A percentile compares a stretch with the other conserved stretches of the same genome.
phyloP scores from a whole-genome alignment of 129 eudicot genomes.

The Artemisia annua region DNA sequence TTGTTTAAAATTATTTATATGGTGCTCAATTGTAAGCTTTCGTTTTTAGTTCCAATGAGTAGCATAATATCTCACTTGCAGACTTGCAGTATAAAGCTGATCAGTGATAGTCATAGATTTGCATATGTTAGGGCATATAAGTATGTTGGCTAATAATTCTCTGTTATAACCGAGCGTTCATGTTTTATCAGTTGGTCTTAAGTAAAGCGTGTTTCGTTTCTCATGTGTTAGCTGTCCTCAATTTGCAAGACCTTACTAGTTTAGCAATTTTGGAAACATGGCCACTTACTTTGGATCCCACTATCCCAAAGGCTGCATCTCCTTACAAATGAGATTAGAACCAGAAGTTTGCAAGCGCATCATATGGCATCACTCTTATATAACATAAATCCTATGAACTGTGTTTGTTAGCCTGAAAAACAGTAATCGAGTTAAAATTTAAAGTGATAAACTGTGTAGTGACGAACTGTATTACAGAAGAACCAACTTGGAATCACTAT shows the following conservation, averaged over 20 bases:
- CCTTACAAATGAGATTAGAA: too few relatives aligned
- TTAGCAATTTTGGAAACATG: conserved; percentile 7
- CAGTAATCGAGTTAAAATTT: neutral
- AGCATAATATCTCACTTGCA: conserved; percentile 9
- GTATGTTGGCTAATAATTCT: neutral
- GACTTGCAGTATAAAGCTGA: neutral
- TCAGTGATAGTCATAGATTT: neutral
- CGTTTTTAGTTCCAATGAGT: neutral
- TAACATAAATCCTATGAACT: too few relatives aligned
- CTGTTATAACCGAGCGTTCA: neutral
- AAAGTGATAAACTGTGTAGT: conserved; percentile 5
- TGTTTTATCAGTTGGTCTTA: conserved; percentile 3
- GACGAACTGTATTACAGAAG: neutral
- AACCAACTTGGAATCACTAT: conserved; percentile 6
- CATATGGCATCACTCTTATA: too few relatives aligned
- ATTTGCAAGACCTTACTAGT: conserved; percentile 12
- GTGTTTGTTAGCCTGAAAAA: too few relatives aligned
- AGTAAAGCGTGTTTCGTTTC: neutral
- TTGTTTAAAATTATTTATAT: too few relatives aligned
- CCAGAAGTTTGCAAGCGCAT: too few relatives aligned
- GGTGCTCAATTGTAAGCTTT: neutral
- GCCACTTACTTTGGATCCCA: neutral
- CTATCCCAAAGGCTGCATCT: too few relatives aligned
- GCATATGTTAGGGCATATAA: neutral
- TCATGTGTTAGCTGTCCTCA: neutral